Percentiles rank a stretch among this genome's conserved stretches.
Evolutionary conservation across 1,139 yeast species (phyloP).

Genomic region (Debaryomycetaceae sp.): DNA sequence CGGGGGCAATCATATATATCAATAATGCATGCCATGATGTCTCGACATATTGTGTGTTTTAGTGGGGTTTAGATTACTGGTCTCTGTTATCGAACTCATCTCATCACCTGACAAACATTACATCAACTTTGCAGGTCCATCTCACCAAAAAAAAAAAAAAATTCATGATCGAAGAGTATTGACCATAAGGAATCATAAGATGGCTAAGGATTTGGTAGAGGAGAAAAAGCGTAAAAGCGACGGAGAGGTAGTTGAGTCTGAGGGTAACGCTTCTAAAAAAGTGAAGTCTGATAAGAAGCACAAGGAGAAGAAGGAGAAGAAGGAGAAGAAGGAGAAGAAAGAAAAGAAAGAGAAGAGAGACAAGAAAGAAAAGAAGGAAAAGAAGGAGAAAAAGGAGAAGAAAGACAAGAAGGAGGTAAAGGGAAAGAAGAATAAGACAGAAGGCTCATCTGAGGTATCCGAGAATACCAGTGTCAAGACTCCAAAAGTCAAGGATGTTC

Average conservation of each 20-base stretch:
- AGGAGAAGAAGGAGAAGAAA: constrained; percentile 44
- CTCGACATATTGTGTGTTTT: too few species aligned
- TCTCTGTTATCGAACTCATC: too few species aligned
- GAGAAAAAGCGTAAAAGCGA: constrained; percentile 46
- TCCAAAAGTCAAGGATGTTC: constrained; percentile 11
- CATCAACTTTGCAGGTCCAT: not conserved
- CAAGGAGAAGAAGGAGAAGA: constrained; percentile 30
- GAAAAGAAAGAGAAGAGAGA: constrained; percentile 46
- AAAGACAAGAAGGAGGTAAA: constrained; percentile 42
- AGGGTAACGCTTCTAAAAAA: constrained; percentile 39
- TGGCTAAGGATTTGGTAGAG: constrained; percentile 29
- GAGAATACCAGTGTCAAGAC: not conserved
- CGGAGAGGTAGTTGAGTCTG: constrained; percentile 32
- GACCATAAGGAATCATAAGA: constrained; percentile 6
- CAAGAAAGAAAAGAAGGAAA: constrained; percentile 38
- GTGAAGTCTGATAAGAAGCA: constrained; percentile 29
- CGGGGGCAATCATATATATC: too few species aligned
- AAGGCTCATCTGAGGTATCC: not conserved
- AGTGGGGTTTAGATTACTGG: too few species aligned
- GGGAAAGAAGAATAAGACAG: constrained; percentile 12
- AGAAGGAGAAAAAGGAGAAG: constrained; percentile 44
- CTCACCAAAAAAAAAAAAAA: constrained; percentile 2
- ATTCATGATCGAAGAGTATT: not conserved
- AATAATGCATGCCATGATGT: too few species aligned
- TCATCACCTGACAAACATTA: not conserved